phyloP scores from a whole-genome alignment of 2,329 filamentous ascomycete genomes.

The Teratosphaeria nubilosa region DNA sequence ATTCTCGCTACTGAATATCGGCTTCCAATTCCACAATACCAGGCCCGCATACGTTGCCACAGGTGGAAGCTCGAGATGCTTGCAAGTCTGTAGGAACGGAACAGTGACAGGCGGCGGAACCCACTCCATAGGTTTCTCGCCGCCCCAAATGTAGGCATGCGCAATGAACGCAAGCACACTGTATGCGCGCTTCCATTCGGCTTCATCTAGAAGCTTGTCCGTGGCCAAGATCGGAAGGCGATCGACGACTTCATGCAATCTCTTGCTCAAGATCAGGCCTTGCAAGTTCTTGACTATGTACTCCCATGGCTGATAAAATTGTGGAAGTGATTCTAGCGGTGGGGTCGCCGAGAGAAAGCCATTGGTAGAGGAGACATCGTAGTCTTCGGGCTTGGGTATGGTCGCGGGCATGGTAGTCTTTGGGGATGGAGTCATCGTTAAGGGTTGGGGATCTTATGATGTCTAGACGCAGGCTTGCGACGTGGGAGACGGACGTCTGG shows the following conservation, averaged over 20 bases:
- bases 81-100: conserved; percentile 68
- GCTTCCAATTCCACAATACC: conserved; percentile 94
- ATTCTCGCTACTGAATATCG: conserved; percentile 72
- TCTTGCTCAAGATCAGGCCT: conserved; percentile 72
- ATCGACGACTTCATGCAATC: conserved; percentile 70
- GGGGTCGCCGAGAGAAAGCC: conserved; percentile 80
- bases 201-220: conserved; percentile 65
- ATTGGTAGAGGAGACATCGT: conserved; percentile 65
- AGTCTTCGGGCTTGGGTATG: conserved; percentile 53
- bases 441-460: conserved; percentile 23
- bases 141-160: conserved; percentile 86
- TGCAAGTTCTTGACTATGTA: conserved; percentile 76
- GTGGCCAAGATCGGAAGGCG: conserved; percentile 75
- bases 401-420: not conserved
- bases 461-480: conserved; percentile 28
- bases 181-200: conserved; percentile 87
- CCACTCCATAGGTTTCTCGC: conserved; percentile 56
- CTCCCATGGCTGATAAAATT: conserved; percentile 95
- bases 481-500: conserved; percentile 20
- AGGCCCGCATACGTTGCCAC: conserved; percentile 90
- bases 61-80: conserved; percentile 66
- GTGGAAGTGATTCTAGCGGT: conserved; percentile 70
- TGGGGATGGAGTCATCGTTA: conserved; percentile 16
- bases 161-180: conserved; percentile 67
- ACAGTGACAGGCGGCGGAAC: conserved; percentile 75